A percentile compares a stretch with the other conserved stretches of the same genome.
phyloP scores from a whole-genome alignment of 73 alveolate genomes.

The Paramecium tetraurelia region DNA sequence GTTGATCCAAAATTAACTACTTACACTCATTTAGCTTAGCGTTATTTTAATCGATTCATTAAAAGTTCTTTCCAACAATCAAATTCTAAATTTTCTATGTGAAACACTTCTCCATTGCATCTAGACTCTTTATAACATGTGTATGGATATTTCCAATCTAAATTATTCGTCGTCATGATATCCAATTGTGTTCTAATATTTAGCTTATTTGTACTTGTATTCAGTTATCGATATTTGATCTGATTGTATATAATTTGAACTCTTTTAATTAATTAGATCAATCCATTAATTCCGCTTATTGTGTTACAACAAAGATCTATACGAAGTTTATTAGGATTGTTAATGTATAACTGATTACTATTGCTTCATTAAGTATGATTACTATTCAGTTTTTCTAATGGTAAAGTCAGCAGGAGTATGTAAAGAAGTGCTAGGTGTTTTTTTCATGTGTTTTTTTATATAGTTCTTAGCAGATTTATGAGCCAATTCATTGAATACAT shows the following conservation, averaged over 20 bases:
- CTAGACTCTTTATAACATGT: not conserved
- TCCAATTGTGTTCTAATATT: not conserved
- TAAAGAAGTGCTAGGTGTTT: slow-evolving; percentile 18
- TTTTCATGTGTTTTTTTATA: not conserved
- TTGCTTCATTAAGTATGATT: not conserved
- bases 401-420: slow-evolving; percentile 56
- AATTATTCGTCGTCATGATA: not conserved
- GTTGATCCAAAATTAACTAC: not conserved
- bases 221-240: slow-evolving; percentile 26
- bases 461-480: not conserved
- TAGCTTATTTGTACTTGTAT: not conserved
- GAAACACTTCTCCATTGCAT: not conserved
- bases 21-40: not conserved
- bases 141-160: slow-evolving; percentile 36
- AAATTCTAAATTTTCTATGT: slow-evolving; percentile 17
- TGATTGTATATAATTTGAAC: not conserved
- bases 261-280: slow-evolving; percentile 11
- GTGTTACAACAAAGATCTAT: not conserved
- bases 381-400: not conserved
- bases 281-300: slow-evolving; percentile 41
- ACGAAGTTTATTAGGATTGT: slow-evolving; percentile 28
- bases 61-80: not conserved
- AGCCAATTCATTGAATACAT: slow-evolving; percentile 8
- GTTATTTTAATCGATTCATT: not conserved
- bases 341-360: not conserved